Conservation (phyloP, 192 early-diverging fungal species). For the Entomortierella lignicola region DNA sequence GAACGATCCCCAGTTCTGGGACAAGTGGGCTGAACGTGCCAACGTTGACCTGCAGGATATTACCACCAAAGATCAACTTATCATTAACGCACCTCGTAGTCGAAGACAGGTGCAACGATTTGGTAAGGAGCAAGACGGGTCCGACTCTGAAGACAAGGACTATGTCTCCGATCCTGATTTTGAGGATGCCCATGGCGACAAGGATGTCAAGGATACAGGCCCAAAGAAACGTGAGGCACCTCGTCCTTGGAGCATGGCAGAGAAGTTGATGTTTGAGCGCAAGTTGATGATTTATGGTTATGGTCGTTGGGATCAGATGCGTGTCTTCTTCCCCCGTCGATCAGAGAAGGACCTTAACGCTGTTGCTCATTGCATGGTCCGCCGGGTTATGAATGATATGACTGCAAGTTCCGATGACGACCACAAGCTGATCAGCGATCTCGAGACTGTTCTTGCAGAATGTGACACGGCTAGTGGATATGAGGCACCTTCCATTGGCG, state of each 20-base stretch:
- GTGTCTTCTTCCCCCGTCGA: conserved; percentile 65
- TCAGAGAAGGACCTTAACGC: conserved; percentile 69
- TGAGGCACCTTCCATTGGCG: conserved; percentile 47
- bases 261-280: conserved; percentile 67
- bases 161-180: conserved; percentile 62
- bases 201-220: conserved; percentile 47
- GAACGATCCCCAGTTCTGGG: conserved; percentile 91
- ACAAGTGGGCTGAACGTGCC: conserved; percentile 85
- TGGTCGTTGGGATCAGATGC: conserved; percentile 74
- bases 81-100: conserved; percentile 76
- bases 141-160: conserved; percentile 59
- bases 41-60: conserved; percentile 72
- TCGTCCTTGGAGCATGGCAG: conserved; percentile 64
- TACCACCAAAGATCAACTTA: conserved; percentile 68
- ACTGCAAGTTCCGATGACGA: conserved; percentile 67
- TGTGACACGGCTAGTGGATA: conserved; percentile 59
- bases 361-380: conserved; percentile 63
- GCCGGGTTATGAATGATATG: conserved; percentile 62
- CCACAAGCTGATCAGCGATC: conserved; percentile 69
- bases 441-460: conserved; percentile 61
- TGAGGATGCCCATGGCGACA: conserved; percentile 52
- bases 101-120: conserved; percentile 71
- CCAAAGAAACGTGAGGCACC: conserved; percentile 53
- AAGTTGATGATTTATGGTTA: conserved; percentile 74
- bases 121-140: conserved; percentile 53